These are phyloP conservation scores for Talaromyces nanjingensis DNA, from an alignment of 495 filamentous ascomycete genomes.

Conservation along the genomic window DNA sequence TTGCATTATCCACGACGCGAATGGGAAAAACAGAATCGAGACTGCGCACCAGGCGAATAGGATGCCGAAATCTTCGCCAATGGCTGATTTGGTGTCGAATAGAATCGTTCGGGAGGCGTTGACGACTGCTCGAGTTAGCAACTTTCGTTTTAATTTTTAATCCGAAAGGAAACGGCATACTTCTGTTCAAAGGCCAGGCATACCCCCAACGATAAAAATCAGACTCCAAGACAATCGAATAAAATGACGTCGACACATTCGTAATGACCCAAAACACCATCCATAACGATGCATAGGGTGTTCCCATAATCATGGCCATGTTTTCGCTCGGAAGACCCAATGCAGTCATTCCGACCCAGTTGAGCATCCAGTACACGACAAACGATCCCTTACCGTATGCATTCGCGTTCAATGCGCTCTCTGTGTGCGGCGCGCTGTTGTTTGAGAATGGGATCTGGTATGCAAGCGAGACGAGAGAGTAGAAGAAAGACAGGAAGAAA, in stretches of 20 bases:
- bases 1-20: slow-evolving; percentile 52
- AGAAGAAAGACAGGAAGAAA: slow-evolving; percentile 59
- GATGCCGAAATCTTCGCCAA: slow-evolving; percentile 59
- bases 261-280: slow-evolving; percentile 73
- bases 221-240: slow-evolving; percentile 51
- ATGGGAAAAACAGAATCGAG: slow-evolving; percentile 51
- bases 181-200: slow-evolving; percentile 64
- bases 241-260: slow-evolving; percentile 61
- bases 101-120: slow-evolving; percentile 55
- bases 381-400: slow-evolving; percentile 57
- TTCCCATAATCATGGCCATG: slow-evolving; percentile 60
- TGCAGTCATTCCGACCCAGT: slow-evolving; percentile 62
- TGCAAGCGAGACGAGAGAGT: slow-evolving; percentile 58
- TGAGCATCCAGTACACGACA: slow-evolving; percentile 69
- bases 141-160: slow-evolving; percentile 12
- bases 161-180: slow-evolving; percentile 22
- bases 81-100: slow-evolving; percentile 55
- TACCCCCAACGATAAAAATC: slow-evolving; percentile 62
- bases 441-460: slow-evolving; percentile 59
- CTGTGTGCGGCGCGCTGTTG: slow-evolving; percentile 31
- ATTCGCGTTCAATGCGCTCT: slow-evolving; percentile 41
- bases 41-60: slow-evolving; percentile 54
- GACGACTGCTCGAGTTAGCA: slow-evolving; percentile 38
- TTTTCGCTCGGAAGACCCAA: slow-evolving; percentile 67
- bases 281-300: slow-evolving; percentile 63